These are phyloP conservation scores for Carex parvula DNA, from an alignment of 176 grass and related monocot genomes.

Conservation along the genomic window DNA sequence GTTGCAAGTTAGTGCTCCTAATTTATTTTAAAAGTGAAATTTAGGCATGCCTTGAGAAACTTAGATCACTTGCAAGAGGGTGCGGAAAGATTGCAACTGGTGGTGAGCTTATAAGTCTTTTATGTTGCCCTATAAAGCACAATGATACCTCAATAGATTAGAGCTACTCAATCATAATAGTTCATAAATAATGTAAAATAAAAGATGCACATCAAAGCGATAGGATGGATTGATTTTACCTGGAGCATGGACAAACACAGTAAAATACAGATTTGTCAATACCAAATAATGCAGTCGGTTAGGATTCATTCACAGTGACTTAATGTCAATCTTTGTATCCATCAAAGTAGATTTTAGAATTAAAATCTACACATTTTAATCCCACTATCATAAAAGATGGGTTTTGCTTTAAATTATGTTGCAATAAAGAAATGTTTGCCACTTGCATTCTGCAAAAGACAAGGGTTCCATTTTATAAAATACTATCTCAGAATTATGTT, in stretches of 20 bases:
- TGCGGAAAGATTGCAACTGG: constrained; percentile 98
- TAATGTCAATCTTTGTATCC: background rate
- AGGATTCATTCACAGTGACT: background rate
- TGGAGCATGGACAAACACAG: background rate
- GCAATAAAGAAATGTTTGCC: background rate
- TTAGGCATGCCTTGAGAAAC: constrained; percentile 69
- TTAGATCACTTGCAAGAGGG: constrained; percentile 95
- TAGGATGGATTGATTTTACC: background rate
- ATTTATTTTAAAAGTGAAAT: background rate
- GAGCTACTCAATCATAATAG: background rate
- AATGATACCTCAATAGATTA: constrained; percentile 3
- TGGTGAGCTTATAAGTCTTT: constrained; percentile 95
- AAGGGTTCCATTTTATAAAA: background rate
- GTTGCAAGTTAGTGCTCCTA: background rate
- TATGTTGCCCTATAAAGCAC: constrained; percentile 80
- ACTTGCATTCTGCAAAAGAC: background rate
- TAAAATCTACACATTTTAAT: background rate
- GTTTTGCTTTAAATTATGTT: background rate
- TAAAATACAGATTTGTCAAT: background rate
- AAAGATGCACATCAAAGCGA: background rate
- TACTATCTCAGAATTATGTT: background rate
- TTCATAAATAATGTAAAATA: background rate
- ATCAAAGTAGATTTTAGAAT: background rate
- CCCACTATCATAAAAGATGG: background rate
- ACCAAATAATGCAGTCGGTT: background rate